Evolutionary conservation across 2,329 filamentous ascomycete genomes (phyloP), one percentile per base, ranked within the genome.

Genomic region (Rhytidhysteron rufulum): DNA sequence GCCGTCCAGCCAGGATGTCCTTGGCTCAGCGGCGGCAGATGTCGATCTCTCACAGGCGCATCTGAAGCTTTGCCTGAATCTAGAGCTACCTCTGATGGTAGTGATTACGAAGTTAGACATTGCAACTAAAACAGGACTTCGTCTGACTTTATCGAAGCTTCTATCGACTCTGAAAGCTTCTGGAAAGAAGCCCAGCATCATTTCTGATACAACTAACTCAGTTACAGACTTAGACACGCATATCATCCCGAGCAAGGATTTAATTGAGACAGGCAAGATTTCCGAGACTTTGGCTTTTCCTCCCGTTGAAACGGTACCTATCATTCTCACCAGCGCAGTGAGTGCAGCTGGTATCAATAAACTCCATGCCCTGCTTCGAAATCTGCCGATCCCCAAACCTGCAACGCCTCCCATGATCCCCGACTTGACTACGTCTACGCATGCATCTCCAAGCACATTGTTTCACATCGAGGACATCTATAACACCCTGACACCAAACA

Each of bases 391-490:
- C 17, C 83, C 60, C 1, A 30, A 50, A 2, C 15, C 30, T 18
- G 29, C 42, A 24, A 34, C 84, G 5, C 67, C 73, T 2, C 54
- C 64, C 33, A 43, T 13, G 34, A 42, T 3, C 36, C 35, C n/a
- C 41, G 22, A 25, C 30, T 3, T 9, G 15, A 4, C 9, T 20
- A 20, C 18, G 20, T 13, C 20, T 13, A 18, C 22, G 13, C 2
- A 46, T 10, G 39, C 31, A 13, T 34, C 45, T 17, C 78, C 81
- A 2, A 70, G 71, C 4, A 78, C 78, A 24, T 68, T 96, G 2
- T 97, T 97, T 56, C 86, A 96, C 57, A 79, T 97, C 18, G 91
- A 97, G 58, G 91, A 96, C 52, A 82, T 89, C 1, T 97, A 95
- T 62, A 86, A 79, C 42, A 77, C 44, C 20, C 37, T 40, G 13